These are phyloP conservation scores for Aspergillus sp. DNA, from an alignment of 2,329 filamentous ascomycete species.

Conservation along the genomic window DNA sequence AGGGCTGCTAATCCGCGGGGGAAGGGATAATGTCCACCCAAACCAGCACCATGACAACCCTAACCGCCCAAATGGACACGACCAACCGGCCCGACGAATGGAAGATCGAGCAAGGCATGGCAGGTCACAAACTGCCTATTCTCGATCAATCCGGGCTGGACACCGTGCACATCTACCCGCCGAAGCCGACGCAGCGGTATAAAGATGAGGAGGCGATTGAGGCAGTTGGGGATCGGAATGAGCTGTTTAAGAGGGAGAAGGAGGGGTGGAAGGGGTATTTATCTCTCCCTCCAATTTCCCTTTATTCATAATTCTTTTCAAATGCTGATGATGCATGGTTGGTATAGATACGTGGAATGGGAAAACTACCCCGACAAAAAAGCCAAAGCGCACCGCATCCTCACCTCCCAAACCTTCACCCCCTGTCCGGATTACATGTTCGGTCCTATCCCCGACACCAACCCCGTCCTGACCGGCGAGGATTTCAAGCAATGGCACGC, in stretches of 20 bases:
- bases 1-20: too few relatives aligned
- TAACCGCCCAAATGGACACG: constrained; percentile 33
- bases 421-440: constrained; percentile 58
- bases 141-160: constrained; percentile 49
- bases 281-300: not conserved
- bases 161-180: constrained; percentile 32
- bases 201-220: constrained; percentile 43
- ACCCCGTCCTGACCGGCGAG: constrained; percentile 59
- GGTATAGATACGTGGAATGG: constrained; percentile 70
- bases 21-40: not conserved
- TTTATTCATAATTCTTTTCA: too few relatives aligned
- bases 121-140: constrained; percentile 50
- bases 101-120: constrained; percentile 57
- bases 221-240: constrained; percentile 42
- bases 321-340: not conserved
- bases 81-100: constrained; percentile 58
- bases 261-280: constrained; percentile 51
- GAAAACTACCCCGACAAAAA: constrained; percentile 71
- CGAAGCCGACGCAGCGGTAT: not conserved
- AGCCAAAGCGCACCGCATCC: constrained; percentile 57
- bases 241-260: constrained; percentile 47
- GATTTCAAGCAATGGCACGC: constrained; percentile 63
- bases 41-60: not conserved
- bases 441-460: constrained; percentile 56
- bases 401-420: constrained; percentile 56